Base-by-base conservation (phyloP, 2,329 filamentous ascomycete species). In the Fusarium dlaminii region DNA sequence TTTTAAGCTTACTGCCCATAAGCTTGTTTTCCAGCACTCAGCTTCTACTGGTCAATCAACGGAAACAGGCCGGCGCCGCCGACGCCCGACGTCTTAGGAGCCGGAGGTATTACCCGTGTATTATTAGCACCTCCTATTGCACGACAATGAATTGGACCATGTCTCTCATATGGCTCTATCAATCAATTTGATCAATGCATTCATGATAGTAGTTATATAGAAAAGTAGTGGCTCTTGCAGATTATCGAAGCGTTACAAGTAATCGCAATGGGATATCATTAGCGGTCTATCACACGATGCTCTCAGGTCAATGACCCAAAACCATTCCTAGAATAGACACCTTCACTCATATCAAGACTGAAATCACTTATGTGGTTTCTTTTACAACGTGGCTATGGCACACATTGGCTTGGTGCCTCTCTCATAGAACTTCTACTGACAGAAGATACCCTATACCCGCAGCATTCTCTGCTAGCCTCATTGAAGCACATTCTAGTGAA, bases 1-100 rank as follows among this genome's bases (percentile, higher is more conserved):
- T 52, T 70, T 70, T 70, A 70, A 70, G 67, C 67, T 70, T 70
- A 70, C 67, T 46, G 49, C 6, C n/a, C 32, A 49, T 69, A 70
- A 70, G 67, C 66, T 70, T 70, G 67, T 70, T 65, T 70, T 70
- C n/a, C 10, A n/a, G 24, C 42, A 22, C 37, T 57, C 18, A 58
- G 66, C 64, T 68, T 63, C 56, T 55, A 68, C 66, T 68, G 66
- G 65, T 43, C 20, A 29, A n/a, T 37, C 15, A 55, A 37, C 48
- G 42, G 65, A 36, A 68, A 69, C 55, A 63, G 32, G 24, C 55
- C 56, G 65, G 64, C 48, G 36, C 57, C 66, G 20, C 49, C 66
- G 32, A 54, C 66, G 32, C 43, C 48, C 30, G 14, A n/a, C 24
- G 14, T 27, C 27, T 61, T 36, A 36, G 18, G 9, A 37, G 46